A percentile compares a stretch with the other conserved stretches of the same genome.
phyloP scores from a whole-genome alignment of 2,329 filamentous ascomycete genomes.

The Dryadomyces sulphureus region DNA sequence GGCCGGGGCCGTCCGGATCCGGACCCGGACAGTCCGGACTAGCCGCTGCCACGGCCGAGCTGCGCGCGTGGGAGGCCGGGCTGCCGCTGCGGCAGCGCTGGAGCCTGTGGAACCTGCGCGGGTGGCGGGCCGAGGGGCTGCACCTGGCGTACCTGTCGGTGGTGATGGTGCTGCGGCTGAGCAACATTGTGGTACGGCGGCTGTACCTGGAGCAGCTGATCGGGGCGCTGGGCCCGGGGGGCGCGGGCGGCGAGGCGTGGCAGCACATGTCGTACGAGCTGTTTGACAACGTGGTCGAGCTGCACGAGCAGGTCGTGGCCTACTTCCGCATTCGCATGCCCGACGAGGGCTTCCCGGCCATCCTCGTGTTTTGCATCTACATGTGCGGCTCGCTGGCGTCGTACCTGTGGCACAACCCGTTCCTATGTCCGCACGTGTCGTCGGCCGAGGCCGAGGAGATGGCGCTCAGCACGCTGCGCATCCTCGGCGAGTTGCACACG shows the following conservation, averaged over 20 bases:
- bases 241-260: background rate
- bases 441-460: slow-evolving; percentile 8
- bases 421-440: slow-evolving; percentile 8
- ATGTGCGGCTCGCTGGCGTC: slow-evolving; percentile 21
- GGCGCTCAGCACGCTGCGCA: slow-evolving; percentile 9
- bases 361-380: slow-evolving; percentile 25
- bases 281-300: slow-evolving; percentile 19
- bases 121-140: slow-evolving; percentile 30
- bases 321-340: slow-evolving; percentile 7
- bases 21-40: slow-evolving; percentile 10
- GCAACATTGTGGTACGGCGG: slow-evolving; percentile 41
- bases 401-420: slow-evolving; percentile 8
- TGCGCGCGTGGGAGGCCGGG: slow-evolving; percentile 31
- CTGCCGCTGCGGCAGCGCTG: slow-evolving; percentile 34
- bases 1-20: slow-evolving; percentile 14
- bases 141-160: slow-evolving; percentile 40
- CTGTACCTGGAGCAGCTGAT: slow-evolving; percentile 31
- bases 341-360: slow-evolving; percentile 16
- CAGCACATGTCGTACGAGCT: slow-evolving; percentile 13
- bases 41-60: slow-evolving; percentile 20
- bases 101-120: slow-evolving; percentile 25
- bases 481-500: slow-evolving; percentile 11
- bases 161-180: slow-evolving; percentile 38
- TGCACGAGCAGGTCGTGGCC: slow-evolving; percentile 21
- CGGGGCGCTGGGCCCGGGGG: background rate